Evolutionary conservation across 2,329 filamentous ascomycete genomes (phyloP), one percentile per base, ranked within the genome.

Genomic region (Lachnellula suecica): DNA sequence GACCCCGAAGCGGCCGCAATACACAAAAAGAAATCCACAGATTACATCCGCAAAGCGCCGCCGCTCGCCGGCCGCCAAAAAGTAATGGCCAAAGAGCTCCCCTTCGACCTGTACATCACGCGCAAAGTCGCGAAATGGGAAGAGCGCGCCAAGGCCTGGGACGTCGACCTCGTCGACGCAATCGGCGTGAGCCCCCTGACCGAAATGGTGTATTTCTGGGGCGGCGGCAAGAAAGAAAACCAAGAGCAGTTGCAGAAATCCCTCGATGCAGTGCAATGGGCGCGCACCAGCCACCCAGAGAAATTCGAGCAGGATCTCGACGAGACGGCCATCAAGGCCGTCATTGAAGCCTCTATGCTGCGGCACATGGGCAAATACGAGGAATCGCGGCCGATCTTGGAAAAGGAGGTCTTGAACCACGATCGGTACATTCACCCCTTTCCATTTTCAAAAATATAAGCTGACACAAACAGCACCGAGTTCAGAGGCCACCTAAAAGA

Each of bases 201-300:
- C 63, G 94, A 97, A 73, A 96, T 97, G 88, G 85, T 88, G 11
- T 96, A 93, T 68, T 84, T 97, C 63, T 97, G 92, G 92, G 92
- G 90, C 65, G 93, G 92, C 0, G 84, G 83, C 62, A 93, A 89
- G 70, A 84, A 91, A 49, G 95, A 96, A 89, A 75, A 80, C 2
- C 63, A 72, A 1, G 72, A 73, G 0, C 81, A 93, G 54, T 74
- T 96, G 13, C 74, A 87, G 44, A 72, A 76, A 38, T 89, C 84
- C 0, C 68, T 90, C 34, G 71, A 68, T 1, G 79, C 79, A n/a
- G 71, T 96, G 10, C 74, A 76, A 0, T 96, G 82, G 81, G 72
- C 74, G 20, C 70, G 91, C 72, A 82, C 81, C 1, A 74, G 72
- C 5, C 57, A 68, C 4, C 64, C 68, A 0, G 73, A 76, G 40